These are phyloP conservation scores for Chrysopogon serrulatus DNA, from an alignment of 176 grass and related monocot genomes.

Conservation along the genomic window DNA sequence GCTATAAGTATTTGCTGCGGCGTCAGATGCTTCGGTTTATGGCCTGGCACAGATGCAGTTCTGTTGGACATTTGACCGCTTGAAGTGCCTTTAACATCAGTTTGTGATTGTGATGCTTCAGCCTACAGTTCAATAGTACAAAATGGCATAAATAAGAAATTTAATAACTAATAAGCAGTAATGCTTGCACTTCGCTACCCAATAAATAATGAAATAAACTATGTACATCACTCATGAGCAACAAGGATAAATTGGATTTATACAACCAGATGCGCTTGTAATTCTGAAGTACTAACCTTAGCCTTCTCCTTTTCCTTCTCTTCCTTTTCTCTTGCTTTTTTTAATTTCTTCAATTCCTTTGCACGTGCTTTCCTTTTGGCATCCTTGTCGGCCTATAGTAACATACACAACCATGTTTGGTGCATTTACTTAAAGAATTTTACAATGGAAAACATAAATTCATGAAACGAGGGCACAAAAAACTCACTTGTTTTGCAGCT, in stretches of 20 bases:
- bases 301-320: slow-evolving; percentile 78
- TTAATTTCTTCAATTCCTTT: slow-evolving; percentile 93
- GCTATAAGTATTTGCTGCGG: slow-evolving; percentile 45
- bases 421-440: slow-evolving; percentile 2
- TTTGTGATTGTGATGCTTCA: slow-evolving; percentile 51
- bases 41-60: slow-evolving; percentile 26
- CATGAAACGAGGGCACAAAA: background rate
- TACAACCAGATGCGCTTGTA: background rate
- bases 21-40: slow-evolving; percentile 31
- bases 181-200: background rate
- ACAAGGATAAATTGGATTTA: background rate
- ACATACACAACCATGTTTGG: background rate
- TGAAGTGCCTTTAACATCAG: slow-evolving; percentile 26
- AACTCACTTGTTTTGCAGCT: slow-evolving; percentile 68
- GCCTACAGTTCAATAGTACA: slow-evolving; percentile 32
- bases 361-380: slow-evolving; percentile 92
- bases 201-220: background rate
- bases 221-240: background rate
- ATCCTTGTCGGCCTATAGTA: slow-evolving; percentile 80
- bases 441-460: background rate
- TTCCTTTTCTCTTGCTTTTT: slow-evolving; percentile 84
- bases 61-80: slow-evolving; percentile 25
- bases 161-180: background rate
- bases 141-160: background rate
- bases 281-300: slow-evolving; percentile 39